Conservation (phyloP, 2,329 filamentous ascomycete species). For the Teratosphaeria viscida region DNA sequence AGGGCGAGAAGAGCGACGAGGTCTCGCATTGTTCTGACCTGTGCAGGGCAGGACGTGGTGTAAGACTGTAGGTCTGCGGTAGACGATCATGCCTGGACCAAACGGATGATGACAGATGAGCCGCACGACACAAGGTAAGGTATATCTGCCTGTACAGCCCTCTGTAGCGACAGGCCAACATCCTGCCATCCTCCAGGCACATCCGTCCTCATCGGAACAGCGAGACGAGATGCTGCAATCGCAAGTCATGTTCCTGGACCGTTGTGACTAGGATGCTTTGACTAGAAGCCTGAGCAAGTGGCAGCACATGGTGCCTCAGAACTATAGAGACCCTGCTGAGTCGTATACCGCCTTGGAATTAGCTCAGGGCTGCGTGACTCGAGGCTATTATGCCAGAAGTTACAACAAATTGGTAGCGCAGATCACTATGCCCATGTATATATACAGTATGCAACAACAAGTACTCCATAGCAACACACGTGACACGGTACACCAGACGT, state of each 20-base stretch:
- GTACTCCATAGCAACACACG: too few relatives aligned
- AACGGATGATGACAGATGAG: background rate
- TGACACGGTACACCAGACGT: too few relatives aligned
- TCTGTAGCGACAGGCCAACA: background rate
- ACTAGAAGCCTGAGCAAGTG: too few relatives aligned
- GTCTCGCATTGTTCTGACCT: background rate
- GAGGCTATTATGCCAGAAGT: too few relatives aligned
- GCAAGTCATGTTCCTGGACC: background rate
- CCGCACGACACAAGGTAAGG: background rate
- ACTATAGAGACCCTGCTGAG: too few relatives aligned
- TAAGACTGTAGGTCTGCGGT: background rate
- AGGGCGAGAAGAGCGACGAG: background rate
- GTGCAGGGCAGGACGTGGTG: background rate
- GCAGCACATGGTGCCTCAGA: too few relatives aligned
- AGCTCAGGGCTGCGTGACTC: too few relatives aligned
- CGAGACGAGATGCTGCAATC: background rate
- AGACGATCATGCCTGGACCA: too few relatives aligned
- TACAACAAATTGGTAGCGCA: too few relatives aligned
- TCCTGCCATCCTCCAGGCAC: background rate
- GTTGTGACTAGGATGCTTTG: background rate
- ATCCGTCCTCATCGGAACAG: background rate
- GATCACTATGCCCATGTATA: too few relatives aligned
- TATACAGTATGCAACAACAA: too few relatives aligned
- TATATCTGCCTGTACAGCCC: background rate
- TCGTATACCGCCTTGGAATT: too few relatives aligned